Evolutionary conservation across 306 rosid species (phyloP), one percentile per base, ranked within the genome.

Genomic region (Sechiopsis laciniata): DNA sequence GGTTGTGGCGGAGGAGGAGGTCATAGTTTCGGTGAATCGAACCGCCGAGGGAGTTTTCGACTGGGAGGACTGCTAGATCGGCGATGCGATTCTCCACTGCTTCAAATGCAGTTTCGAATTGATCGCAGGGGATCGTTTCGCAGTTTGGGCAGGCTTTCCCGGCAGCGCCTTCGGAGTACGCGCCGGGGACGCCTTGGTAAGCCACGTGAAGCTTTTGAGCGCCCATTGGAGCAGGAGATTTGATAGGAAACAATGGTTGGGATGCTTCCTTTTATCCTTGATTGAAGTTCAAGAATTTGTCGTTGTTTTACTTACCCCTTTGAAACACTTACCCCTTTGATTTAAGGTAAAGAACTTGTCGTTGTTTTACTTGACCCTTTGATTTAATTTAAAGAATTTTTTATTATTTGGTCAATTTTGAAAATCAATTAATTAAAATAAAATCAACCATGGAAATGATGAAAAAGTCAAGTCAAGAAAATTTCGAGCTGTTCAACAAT

Each of bases 171-270:
- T 93, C 98, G 0, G 98, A 93, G 82, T 90, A 93, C 0, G 98
- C 98, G 14, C 98, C 98, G 20, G 98, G 97, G 2, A 88, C 97
- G 0, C 98, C 98, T 29, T 93, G 98, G 73, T 93, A 93, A 0
- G 98, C 97, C 0, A 93, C 98, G 21, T 96, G 89, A 0, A 88
- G 86, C 76, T 71, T 78, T 0, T 93, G 78, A 8, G 94, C 96
- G 85, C 88, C 97, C 98, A 85, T 90, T 54, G 98, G 97, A 5
- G 96, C 94, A 24, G 96, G 96, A 0, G 98, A 79, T 57, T 88
- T 85, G 54, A 8, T 8, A 42, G 48, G 11, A 0, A 42, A 42
- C 11, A 42, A 8, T 8, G 48, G 10, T 42, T 2, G 50, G 11
- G 50, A 45, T 45, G 10, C 50, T 0, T 2, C 10, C 50, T 8